phyloP scores from a whole-genome alignment of 257 asterid species.

The Nicotiana otophora region DNA sequence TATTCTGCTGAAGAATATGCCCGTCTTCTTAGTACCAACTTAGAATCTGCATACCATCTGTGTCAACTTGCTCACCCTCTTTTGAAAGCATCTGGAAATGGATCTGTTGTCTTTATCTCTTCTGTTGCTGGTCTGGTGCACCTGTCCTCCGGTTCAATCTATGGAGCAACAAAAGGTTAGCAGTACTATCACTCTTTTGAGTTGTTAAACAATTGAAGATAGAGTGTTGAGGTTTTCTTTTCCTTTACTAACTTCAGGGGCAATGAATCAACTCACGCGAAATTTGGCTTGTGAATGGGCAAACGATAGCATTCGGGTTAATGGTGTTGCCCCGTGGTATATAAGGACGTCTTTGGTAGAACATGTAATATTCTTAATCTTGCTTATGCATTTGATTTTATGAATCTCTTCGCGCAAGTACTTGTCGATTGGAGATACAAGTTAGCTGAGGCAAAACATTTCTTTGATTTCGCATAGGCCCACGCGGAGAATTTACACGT shows the following conservation, averaged over 20 bases:
- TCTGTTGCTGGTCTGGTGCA: slow-evolving; percentile 80
- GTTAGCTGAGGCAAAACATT: not conserved
- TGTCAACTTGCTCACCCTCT: slow-evolving; percentile 83
- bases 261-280: slow-evolving; percentile 83
- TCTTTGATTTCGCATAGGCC: not conserved
- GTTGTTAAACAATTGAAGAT: not conserved
- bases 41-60: slow-evolving; percentile 80
- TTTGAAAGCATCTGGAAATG: slow-evolving; percentile 73
- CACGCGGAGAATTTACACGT: not conserved
- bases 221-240: not conserved
- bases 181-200: not conserved
- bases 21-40: slow-evolving; percentile 63
- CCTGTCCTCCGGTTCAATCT: slow-evolving; percentile 63
- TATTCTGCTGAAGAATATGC: slow-evolving; percentile 78
- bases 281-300: slow-evolving; percentile 99
- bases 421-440: not conserved
- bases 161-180: slow-evolving; percentile 88
- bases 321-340: slow-evolving; percentile 91
- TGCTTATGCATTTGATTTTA: not conserved
- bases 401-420: not conserved
- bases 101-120: slow-evolving; percentile 76
- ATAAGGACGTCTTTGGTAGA: slow-evolving; percentile 79
- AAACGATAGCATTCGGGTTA: slow-evolving; percentile 81
- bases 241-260: slow-evolving; percentile 46
- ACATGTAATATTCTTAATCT: slow-evolving; percentile 38